Evolutionary conservation across 176 grass and related monocot species (phyloP).

Genomic region (Melocanna baccifera): DNA sequence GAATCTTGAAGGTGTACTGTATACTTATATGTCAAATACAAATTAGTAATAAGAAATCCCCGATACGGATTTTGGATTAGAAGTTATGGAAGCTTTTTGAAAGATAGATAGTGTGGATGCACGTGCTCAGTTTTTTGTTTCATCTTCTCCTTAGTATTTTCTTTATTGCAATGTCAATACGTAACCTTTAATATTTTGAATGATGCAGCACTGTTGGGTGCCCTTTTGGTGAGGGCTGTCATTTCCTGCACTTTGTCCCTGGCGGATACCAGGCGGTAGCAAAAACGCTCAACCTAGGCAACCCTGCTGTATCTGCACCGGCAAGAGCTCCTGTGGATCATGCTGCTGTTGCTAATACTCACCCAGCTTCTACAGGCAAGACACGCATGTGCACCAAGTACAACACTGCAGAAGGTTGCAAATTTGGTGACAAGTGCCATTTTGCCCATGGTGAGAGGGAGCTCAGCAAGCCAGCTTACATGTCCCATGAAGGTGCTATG

Average conservation of each 20-base stretch:
- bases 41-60: neutral
- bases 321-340: slow-evolving; percentile 50
- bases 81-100: neutral
- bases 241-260: slow-evolving; percentile 77
- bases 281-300: slow-evolving; percentile 60
- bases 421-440: slow-evolving; percentile 81
- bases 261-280: slow-evolving; percentile 68
- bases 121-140: neutral
- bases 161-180: neutral
- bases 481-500: slow-evolving; percentile 45
- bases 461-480: slow-evolving; percentile 46
- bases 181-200: slow-evolving; percentile 27
- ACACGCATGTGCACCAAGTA: slow-evolving; percentile 90
- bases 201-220: slow-evolving; percentile 81
- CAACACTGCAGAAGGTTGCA: slow-evolving; percentile 78
- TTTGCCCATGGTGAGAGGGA: slow-evolving; percentile 83
- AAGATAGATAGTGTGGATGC: neutral
- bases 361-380: slow-evolving; percentile 43
- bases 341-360: slow-evolving; percentile 29
- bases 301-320: slow-evolving; percentile 42
- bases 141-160: neutral
- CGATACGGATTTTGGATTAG: neutral
- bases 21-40: neutral
- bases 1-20: neutral
- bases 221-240: slow-evolving; percentile 78